Conservation (phyloP, 176 grass and related monocot genomes). For the Triticum urartu region DNA sequence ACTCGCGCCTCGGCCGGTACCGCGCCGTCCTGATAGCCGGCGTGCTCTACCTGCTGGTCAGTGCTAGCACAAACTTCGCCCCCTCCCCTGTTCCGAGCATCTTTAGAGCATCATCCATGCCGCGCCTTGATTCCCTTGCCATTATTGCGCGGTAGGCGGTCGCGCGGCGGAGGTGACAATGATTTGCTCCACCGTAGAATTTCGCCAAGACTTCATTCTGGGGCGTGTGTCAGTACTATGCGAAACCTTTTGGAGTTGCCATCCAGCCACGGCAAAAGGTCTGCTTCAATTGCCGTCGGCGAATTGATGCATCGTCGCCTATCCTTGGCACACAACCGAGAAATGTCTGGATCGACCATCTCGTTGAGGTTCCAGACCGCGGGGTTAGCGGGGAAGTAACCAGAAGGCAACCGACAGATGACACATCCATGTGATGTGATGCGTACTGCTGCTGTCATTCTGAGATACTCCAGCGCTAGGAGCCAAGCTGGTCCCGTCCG, state of each 20-base stretch:
- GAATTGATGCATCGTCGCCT: neutral
- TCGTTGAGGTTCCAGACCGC: neutral
- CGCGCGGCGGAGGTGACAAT: no score
- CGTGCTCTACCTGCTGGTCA: slow-evolving; percentile 48
- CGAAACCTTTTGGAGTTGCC: no score
- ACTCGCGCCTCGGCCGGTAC: slow-evolving; percentile 53
- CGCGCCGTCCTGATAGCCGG: slow-evolving; percentile 34
- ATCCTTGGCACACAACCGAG: neutral
- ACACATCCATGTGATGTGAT: no score
- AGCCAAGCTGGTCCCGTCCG: no score
- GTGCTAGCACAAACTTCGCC: neutral
- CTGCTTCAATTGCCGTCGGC: neutral
- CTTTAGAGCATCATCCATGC: neutral
- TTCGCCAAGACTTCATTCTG: no score
- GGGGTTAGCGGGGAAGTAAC: no score
- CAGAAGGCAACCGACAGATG: no score
- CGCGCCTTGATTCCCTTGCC: neutral
- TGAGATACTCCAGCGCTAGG: no score
- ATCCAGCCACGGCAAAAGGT: neutral
- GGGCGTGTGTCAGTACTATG: neutral
- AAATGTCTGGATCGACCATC: neutral
- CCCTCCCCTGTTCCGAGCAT: neutral
- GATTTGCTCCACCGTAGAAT: no score
- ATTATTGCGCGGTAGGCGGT: neutral
- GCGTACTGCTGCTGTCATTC: no score